phyloP scores from a whole-genome alignment of 31 red algal species.

The Porphyra umbilicalis region DNA sequence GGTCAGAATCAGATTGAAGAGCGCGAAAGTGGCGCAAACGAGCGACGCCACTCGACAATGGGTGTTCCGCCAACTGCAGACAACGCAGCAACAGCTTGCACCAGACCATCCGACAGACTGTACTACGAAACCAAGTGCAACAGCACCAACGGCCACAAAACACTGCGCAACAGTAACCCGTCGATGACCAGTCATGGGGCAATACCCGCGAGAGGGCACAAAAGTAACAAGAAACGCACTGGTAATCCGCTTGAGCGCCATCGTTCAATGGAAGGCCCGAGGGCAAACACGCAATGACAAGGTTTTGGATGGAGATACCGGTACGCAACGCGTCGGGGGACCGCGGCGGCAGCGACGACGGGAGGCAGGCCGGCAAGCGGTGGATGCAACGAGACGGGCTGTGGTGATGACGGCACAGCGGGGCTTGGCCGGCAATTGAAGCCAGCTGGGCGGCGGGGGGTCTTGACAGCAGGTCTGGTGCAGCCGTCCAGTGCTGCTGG shows the following conservation, averaged over 20 bases:
- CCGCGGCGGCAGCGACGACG: not conserved
- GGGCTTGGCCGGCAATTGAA: not conserved
- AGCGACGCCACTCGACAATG: too few species aligned
- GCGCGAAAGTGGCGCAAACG: too few species aligned
- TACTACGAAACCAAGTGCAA: too few species aligned
- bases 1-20: too few species aligned
- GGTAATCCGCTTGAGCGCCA: constrained; percentile 23
- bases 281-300: not conserved
- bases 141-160: too few species aligned
- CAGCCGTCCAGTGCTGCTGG: not conserved
- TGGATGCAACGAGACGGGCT: not conserved
- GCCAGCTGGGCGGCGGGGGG: not conserved
- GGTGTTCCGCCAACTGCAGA: too few species aligned
- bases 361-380: not conserved
- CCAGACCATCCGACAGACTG: too few species aligned
- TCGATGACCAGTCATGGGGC: too few species aligned
- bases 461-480: not conserved
- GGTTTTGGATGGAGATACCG: not conserved
- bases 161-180: too few species aligned
- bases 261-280: not conserved
- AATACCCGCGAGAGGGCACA: too few species aligned
- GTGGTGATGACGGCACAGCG: not conserved
- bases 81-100: too few species aligned
- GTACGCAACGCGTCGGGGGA: not conserved
- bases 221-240: not conserved